A percentile compares a stretch with the other conserved stretches of the same genome.
Conservation (phyloP, 164 flowering plant genomes). For the Akebia trifoliata region DNA sequence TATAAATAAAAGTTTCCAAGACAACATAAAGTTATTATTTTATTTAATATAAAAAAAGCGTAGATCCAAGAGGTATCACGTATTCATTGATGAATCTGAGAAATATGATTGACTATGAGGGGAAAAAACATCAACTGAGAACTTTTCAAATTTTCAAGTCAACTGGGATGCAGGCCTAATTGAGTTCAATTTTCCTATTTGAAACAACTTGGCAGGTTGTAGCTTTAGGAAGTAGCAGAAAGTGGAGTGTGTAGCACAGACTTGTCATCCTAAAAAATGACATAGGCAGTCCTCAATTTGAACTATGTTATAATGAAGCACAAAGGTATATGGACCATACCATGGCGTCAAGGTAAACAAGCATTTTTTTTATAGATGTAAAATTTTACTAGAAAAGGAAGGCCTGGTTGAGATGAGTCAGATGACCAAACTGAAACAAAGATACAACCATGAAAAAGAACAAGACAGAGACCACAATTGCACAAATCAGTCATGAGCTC, state of each 20-base stretch:
- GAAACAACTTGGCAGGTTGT: too few relatives aligned
- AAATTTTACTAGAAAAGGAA: background rate
- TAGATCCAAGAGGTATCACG: too few relatives aligned
- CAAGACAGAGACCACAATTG: background rate
- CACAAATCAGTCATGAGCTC: background rate
- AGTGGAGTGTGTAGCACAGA: background rate
- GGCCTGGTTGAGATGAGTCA: background rate
- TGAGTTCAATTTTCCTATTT: too few relatives aligned
- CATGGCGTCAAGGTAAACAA: background rate
- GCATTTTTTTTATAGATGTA: background rate
- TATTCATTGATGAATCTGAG: too few relatives aligned
- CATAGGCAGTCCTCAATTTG: background rate
- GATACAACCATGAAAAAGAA: background rate
- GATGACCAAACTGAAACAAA: too few relatives aligned
- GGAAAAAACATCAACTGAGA: too few relatives aligned
- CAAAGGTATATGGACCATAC: background rate
- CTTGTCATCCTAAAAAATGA: background rate
- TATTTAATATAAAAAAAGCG: too few relatives aligned
- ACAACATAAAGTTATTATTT: too few relatives aligned
- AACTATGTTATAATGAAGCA: background rate
- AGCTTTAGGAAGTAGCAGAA: background rate
- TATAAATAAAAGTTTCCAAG: background rate
- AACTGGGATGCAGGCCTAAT: too few relatives aligned
- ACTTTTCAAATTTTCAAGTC: too few relatives aligned
- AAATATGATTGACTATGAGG: too few relatives aligned